Evolutionary conservation across 1,139 yeast species (phyloP).

Genomic region (Candida gigantensis): DNA sequence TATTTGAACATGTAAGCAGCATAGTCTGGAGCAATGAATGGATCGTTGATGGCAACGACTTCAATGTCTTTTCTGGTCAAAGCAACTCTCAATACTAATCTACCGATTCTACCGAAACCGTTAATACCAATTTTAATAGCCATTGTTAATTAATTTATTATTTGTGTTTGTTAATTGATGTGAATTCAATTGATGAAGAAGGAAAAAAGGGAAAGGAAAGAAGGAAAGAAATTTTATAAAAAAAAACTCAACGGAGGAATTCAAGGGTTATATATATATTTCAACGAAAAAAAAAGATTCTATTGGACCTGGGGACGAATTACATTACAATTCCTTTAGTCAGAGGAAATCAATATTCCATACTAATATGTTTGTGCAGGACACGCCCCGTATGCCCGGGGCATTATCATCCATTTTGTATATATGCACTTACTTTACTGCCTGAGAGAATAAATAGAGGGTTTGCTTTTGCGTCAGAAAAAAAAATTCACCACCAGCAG

Average conservation of each 20-base stretch:
- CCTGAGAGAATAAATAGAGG: too few relatives aligned
- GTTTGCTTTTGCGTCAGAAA: conserved; percentile 1
- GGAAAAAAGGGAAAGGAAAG: conserved; percentile 2
- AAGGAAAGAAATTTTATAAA: conserved; percentile 6
- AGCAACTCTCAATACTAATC: conserved; percentile 82
- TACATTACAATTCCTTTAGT: neutral
- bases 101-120: conserved; percentile 91
- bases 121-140: conserved; percentile 69
- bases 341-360: too few relatives aligned
- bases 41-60: conserved; percentile 82
- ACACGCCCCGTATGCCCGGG: conserved; percentile 7
- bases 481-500: neutral
- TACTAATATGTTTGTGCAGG: conserved; percentile 5
- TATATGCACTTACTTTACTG: too few relatives aligned
- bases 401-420: conserved; percentile 6
- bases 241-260: conserved; percentile 3
- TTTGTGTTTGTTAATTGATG: conserved; percentile 8
- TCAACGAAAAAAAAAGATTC: conserved; percentile 5
- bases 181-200: conserved; percentile 11
- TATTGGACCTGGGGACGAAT: conserved; percentile 1
- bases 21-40: conserved; percentile 79
- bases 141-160: conserved; percentile 20
- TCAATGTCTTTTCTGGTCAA: conserved; percentile 67
- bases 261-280: conserved; percentile 9
- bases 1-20: conserved; percentile 89